These are phyloP conservation scores for Skeletonema menzelii DNA, from an alignment of 108 stramenopile genomes.

Conservation along the genomic window DNA sequence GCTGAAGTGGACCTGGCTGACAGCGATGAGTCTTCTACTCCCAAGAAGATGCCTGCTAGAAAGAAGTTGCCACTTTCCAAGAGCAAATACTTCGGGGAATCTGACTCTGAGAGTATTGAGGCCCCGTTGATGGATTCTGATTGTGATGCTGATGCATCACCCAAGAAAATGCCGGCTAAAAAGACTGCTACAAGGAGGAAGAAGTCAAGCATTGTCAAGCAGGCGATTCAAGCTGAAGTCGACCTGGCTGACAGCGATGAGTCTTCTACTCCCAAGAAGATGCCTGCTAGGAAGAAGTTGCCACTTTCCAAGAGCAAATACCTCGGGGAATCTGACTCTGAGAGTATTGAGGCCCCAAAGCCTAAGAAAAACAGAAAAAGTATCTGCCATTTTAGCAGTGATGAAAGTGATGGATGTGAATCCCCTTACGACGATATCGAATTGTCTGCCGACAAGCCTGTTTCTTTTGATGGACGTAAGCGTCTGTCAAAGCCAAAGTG, in stretches of 20 bases:
- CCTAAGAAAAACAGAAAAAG: background rate
- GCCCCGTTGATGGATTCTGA: conserved; percentile 1
- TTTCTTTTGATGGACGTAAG: background rate
- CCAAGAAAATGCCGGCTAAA: background rate
- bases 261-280: background rate
- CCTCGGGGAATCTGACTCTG: background rate
- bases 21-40: conserved; percentile 7
- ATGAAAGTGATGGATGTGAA: background rate
- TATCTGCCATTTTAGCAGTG: background rate
- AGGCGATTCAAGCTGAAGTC: conserved; percentile 9
- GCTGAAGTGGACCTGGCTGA: conserved; percentile 21
- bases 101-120: background rate
- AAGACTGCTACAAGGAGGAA: background rate
- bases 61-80: background rate
- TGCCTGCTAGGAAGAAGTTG: background rate
- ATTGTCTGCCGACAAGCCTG: background rate
- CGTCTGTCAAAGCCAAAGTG: background rate
- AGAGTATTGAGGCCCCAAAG: background rate
- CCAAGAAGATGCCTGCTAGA: background rate
- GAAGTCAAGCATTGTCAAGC: conserved; percentile 11
- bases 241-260: conserved; percentile 24
- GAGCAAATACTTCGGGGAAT: background rate
- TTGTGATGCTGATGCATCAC: background rate
- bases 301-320: background rate
- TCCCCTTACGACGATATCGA: background rate